Conservation (phyloP, 257 asterid genomes). For the Leonotis leonurus region DNA sequence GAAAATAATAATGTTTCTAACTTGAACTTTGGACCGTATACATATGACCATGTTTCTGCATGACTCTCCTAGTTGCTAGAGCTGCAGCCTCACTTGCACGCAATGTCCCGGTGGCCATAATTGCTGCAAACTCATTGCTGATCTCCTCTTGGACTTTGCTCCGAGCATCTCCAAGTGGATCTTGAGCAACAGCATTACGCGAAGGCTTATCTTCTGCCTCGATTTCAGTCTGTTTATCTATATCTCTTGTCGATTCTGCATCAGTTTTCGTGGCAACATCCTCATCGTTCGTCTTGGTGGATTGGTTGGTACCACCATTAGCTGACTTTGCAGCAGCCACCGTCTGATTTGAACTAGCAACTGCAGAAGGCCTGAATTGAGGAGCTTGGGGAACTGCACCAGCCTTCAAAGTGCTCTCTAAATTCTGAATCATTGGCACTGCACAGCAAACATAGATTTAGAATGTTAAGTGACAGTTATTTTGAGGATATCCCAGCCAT, state of each 20-base stretch:
- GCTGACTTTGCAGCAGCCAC: slow-evolving; percentile 16
- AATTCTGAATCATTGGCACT: slow-evolving; percentile 92
- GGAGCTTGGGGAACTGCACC: slow-evolving; percentile 89
- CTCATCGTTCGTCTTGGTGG: background rate
- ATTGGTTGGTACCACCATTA: background rate
- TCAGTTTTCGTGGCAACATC: slow-evolving; percentile 7
- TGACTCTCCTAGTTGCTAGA: slow-evolving; percentile 79
- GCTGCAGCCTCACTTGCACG: slow-evolving; percentile 99
- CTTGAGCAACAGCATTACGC: too few relatives aligned
- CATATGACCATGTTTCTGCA: slow-evolving; percentile 65
- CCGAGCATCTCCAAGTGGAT: slow-evolving; percentile 74
- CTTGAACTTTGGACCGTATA: slow-evolving; percentile 49
- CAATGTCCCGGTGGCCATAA: slow-evolving; percentile 84
- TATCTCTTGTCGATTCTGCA: slow-evolving; percentile 5
- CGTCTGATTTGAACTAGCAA: too few relatives aligned
- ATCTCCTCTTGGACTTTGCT: slow-evolving; percentile 85
- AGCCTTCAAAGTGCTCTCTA: slow-evolving; percentile 68
- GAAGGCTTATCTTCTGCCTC: slow-evolving; percentile 19
- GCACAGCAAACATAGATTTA: slow-evolving; percentile 22
- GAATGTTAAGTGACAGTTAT: too few relatives aligned
- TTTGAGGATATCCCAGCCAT: too few relatives aligned
- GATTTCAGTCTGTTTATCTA: background rate
- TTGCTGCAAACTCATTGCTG: slow-evolving; percentile 66
- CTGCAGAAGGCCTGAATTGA: slow-evolving; percentile 47
- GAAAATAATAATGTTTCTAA: background rate